Evolutionary conservation across 2,329 filamentous ascomycete genomes (phyloP).

Genomic region (Juglanconis juglandina): DNA sequence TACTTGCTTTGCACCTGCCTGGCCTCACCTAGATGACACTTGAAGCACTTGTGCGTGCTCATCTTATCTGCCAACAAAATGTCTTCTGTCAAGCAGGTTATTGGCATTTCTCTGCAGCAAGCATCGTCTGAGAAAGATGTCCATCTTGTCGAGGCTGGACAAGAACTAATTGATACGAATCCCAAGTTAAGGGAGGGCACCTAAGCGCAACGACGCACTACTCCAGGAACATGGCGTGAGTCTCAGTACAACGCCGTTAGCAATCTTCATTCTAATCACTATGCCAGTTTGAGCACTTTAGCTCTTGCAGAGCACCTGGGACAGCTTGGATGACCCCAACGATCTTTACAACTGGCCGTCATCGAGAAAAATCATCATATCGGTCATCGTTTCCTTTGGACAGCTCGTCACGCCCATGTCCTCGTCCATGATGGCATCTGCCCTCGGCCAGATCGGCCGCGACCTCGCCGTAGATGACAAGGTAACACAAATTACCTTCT

Average conservation of each 20-base stretch:
- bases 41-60: too few relatives aligned
- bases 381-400: conserved; percentile 30
- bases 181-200: neutral
- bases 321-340: conserved; percentile 12
- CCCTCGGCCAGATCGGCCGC: conserved; percentile 28
- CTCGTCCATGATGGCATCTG: conserved; percentile 33
- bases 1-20: too few relatives aligned
- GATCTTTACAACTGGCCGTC: conserved; percentile 20
- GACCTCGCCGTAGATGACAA: conserved; percentile 29
- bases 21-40: too few relatives aligned
- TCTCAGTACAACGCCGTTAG: neutral
- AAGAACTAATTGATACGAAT: neutral
- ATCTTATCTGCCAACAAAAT: neutral
- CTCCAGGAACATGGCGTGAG: neutral
- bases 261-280: too few relatives aligned
- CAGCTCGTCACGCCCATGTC: conserved; percentile 36
- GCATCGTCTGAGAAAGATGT: neutral
- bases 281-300: too few relatives aligned
- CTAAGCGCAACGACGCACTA: neutral
- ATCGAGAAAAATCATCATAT: conserved; percentile 20
- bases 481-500: conserved; percentile 32
- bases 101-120: neutral
- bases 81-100: neutral
- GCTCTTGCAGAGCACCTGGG: conserved; percentile 16
- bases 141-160: neutral